phyloP scores from a whole-genome alignment of 1,284 basidiomycete species.

The Pseudomicrostroma phylloplanum region DNA sequence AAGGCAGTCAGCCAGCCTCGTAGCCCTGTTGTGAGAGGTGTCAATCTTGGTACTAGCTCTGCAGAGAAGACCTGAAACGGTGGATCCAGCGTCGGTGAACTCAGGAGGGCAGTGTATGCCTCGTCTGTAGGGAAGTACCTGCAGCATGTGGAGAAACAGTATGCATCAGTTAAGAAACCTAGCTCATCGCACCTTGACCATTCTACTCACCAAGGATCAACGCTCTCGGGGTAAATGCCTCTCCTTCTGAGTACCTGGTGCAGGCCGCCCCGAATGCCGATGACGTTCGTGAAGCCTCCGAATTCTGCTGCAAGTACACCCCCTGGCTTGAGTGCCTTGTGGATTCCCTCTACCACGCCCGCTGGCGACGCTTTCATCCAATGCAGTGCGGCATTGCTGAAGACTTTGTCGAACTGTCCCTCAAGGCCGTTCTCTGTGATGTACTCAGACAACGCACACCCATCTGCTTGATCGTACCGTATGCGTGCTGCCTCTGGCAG shows the following conservation, averaged over 20 bases:
- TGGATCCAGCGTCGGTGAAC: neutral
- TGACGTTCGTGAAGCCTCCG: slow-evolving; percentile 16
- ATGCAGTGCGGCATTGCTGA: slow-evolving; percentile 19
- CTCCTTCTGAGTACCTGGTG: slow-evolving; percentile 8
- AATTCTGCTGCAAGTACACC: slow-evolving; percentile 14
- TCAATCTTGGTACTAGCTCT: slow-evolving; percentile 14
- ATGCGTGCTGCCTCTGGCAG: neutral
- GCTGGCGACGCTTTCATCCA: slow-evolving; percentile 15
- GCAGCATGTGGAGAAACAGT: no score
- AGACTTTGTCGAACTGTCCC: slow-evolving; percentile 16
- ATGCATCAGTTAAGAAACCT: no score
- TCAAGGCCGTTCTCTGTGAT: slow-evolving; percentile 1
- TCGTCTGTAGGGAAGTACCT: slow-evolving; percentile 17
- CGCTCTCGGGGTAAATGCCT: slow-evolving; percentile 10
- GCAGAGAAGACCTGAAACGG: slow-evolving; percentile 7
- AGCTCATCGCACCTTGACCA: no score
- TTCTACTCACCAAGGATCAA: slow-evolving; percentile 15
- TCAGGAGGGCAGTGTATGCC: slow-evolving; percentile 11
- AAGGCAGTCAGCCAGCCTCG: slow-evolving; percentile 16
- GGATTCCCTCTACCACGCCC: slow-evolving; percentile 13
- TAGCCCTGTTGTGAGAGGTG: slow-evolving; percentile 13
- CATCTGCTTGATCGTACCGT: neutral
- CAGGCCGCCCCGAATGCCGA: slow-evolving; percentile 13
- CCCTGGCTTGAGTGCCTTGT: slow-evolving; percentile 8
- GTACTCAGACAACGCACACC: slow-evolving; percentile 1